Conservation (phyloP, 345 rosid genomes). For the Melaleuca alternifolia region DNA sequence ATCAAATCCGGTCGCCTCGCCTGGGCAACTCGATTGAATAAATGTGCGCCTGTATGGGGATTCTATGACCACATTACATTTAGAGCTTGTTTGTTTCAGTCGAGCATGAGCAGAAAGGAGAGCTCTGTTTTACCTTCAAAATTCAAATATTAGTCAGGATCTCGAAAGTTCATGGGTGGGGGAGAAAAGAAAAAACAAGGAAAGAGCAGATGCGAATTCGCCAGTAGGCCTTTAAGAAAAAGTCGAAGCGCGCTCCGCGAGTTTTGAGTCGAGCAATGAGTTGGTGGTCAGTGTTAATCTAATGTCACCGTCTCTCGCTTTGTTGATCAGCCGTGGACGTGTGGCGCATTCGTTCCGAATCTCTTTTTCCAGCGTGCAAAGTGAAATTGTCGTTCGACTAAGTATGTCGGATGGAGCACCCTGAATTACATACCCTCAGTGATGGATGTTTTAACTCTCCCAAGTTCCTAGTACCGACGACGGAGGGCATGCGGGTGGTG, state of each 20-base stretch:
- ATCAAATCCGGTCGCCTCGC: not conserved
- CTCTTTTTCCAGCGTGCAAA: not conserved
- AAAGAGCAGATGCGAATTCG: not conserved
- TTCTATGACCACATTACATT: not conserved
- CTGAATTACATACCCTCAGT: not conserved
- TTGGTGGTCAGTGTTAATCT: not conserved
- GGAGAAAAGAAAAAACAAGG: not conserved
- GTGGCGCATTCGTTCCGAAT: not conserved
- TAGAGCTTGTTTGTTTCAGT: not conserved
- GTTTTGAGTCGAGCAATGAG: not conserved
- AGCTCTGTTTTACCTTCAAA: not conserved
- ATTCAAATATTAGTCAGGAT: not conserved
- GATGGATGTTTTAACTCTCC: not conserved
- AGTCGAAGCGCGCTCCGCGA: not conserved
- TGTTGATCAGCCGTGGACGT: not conserved
- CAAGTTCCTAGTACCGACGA: not conserved
- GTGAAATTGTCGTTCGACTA: not conserved
- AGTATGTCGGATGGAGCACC: not conserved
- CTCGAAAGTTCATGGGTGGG: not conserved
- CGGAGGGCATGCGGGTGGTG: accelerated
- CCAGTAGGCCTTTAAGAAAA: not conserved
- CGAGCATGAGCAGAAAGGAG: not conserved
- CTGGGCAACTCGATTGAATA: not conserved
- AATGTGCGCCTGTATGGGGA: not conserved
- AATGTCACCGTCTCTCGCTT: not conserved